Conservation (phyloP, 2,329 filamentous ascomycete species). For the Fusarium pilosicola region DNA sequence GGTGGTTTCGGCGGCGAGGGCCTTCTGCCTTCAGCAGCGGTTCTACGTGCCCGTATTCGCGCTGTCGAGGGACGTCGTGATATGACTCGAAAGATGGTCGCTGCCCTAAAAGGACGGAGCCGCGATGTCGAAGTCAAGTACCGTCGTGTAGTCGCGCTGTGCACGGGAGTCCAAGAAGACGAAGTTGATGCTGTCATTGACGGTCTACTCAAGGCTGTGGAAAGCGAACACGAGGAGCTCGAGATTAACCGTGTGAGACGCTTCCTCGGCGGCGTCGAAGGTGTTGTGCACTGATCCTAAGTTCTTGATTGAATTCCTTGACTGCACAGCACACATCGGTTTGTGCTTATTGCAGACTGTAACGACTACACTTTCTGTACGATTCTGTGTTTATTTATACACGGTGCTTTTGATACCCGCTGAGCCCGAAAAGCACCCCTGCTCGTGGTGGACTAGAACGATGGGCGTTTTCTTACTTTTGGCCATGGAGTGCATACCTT, state of each 20-base stretch:
- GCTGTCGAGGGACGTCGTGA: slow-evolving; percentile 77
- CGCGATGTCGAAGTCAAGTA: slow-evolving; percentile 89
- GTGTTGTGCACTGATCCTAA: slow-evolving; percentile 57
- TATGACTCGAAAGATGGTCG: slow-evolving; percentile 73
- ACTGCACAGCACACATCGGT: background rate
- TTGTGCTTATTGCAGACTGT: slow-evolving; percentile 22
- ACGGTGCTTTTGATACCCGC: slow-evolving; percentile 44
- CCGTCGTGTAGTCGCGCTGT: slow-evolving; percentile 85
- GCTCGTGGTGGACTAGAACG: slow-evolving; percentile 36
- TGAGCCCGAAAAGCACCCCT: slow-evolving; percentile 35
- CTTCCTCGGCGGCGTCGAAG: slow-evolving; percentile 83
- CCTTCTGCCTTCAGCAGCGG: slow-evolving; percentile 66
- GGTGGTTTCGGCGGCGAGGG: slow-evolving; percentile 52
- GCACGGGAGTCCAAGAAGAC: slow-evolving; percentile 80
- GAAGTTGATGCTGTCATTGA: slow-evolving; percentile 85
- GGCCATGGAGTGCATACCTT: background rate
- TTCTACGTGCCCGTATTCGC: slow-evolving; percentile 74
- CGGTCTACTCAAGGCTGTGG: slow-evolving; percentile 84
- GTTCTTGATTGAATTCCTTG: background rate
- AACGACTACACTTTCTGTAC: slow-evolving; percentile 36
- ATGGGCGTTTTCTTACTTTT: slow-evolving; percentile 28
- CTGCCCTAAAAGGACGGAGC: slow-evolving; percentile 79
- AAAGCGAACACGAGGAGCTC: slow-evolving; percentile 82
- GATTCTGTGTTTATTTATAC: slow-evolving; percentile 27
- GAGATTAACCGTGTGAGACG: slow-evolving; percentile 81